Conservation (phyloP, 208 protist species). For the Trypanosoma avium region DNA sequence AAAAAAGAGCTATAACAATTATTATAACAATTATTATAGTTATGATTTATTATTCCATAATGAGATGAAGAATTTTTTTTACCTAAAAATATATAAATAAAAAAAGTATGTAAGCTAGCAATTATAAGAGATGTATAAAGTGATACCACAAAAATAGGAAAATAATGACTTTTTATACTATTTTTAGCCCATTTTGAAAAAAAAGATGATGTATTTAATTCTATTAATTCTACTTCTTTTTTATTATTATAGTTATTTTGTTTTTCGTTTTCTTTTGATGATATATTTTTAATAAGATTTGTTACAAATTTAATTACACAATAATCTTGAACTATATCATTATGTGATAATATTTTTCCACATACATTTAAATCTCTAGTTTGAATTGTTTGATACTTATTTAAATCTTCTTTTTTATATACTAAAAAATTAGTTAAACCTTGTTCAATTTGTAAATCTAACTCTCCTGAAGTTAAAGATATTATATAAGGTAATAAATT, state of each 20-base stretch:
- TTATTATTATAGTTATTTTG: not conserved
- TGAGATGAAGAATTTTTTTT: no score
- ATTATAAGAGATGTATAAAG: conserved; percentile 14
- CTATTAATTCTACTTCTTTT: not conserved
- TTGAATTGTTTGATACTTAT: conserved; percentile 14
- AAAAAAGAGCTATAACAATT: not conserved
- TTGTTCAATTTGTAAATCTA: conserved; percentile 49
- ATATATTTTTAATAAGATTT: conserved; percentile 9
- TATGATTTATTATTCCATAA: no score
- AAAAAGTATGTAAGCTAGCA: not conserved
- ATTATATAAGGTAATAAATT: not conserved
- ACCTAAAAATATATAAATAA: not conserved
- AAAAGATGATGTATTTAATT: not conserved
- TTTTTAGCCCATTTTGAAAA: conserved; percentile 9
- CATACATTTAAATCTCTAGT: conserved; percentile 36
- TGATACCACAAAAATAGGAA: conserved; percentile 7
- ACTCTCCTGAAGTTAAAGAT: conserved; percentile 42
- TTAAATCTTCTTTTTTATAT: not conserved
- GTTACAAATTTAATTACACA: conserved; percentile 33
- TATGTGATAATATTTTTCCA: conserved; percentile 35
- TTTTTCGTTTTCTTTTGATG: not conserved
- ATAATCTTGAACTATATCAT: conserved; percentile 36
- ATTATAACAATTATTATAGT: not conserved
- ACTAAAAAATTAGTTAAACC: conserved; percentile 22
- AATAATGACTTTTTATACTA: not conserved